Conservation (phyloP, 2,329 filamentous ascomycete genomes). For the Thyridium curvatum region DNA sequence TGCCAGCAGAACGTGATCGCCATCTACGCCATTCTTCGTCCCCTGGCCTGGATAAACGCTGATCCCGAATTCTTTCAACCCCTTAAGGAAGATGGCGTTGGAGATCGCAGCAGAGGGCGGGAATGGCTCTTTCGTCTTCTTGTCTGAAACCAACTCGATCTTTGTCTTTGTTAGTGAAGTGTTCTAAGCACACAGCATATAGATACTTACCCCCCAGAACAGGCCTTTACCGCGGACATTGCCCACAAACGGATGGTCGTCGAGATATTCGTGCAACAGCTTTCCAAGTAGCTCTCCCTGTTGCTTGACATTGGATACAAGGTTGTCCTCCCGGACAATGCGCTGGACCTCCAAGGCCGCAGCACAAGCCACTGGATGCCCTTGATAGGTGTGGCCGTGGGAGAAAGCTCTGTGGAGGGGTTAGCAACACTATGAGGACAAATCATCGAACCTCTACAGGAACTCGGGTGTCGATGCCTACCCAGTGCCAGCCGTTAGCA, state of each 20-base stretch:
- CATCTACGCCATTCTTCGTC: conserved; percentile 39
- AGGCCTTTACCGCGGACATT: conserved; percentile 52
- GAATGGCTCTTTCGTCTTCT: conserved; percentile 47
- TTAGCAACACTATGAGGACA: too few species aligned
- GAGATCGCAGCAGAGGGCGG: conserved; percentile 31
- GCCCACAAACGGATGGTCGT: conserved; percentile 41
- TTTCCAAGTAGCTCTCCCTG: conserved; percentile 30
- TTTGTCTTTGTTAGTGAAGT: too few species aligned
- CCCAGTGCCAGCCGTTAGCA: conserved; percentile 32
- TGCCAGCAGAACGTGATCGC: conserved; percentile 47
- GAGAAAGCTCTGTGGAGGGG: conserved; percentile 32
- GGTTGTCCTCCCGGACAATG: conserved; percentile 40
- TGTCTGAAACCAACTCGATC: conserved; percentile 54
- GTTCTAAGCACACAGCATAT: neutral
- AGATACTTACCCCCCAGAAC: conserved; percentile 49
- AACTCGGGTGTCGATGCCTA: neutral
- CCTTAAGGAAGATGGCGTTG: conserved; percentile 13
- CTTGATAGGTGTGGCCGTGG: conserved; percentile 55
- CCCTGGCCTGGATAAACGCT: conserved; percentile 45
- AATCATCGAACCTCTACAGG: too few species aligned
- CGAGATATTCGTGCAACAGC: conserved; percentile 35
- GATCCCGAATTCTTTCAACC: conserved; percentile 41
- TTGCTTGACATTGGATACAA: conserved; percentile 37
- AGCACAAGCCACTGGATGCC: conserved; percentile 47
- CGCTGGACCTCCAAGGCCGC: conserved; percentile 44